Conservation (phyloP, 2,329 filamentous ascomycete species). For the Monosporascus sp. region DNA sequence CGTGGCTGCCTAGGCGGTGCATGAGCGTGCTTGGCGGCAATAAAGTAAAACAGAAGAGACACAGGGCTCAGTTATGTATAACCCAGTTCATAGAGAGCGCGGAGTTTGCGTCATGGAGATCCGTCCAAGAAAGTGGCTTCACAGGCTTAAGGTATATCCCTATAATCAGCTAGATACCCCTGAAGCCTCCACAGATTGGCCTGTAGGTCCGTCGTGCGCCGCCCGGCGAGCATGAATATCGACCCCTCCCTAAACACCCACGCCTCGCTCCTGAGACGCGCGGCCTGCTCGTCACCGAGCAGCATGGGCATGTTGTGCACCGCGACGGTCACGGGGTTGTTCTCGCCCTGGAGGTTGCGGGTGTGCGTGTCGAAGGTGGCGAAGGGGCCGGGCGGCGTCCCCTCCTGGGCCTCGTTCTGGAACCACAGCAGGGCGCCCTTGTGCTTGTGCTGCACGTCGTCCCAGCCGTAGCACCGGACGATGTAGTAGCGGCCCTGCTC, state of each 20-base stretch:
- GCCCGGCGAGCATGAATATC: constrained; percentile 39
- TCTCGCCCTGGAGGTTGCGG: constrained; percentile 22
- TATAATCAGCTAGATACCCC: constrained; percentile 40
- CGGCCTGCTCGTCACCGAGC: constrained; percentile 42
- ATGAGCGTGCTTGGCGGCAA: too few species aligned
- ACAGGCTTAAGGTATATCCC: neutral
- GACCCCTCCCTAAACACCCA: constrained; percentile 30
- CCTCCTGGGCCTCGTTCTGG: constrained; percentile 5
- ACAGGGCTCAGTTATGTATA: too few species aligned
- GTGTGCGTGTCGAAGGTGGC: constrained; percentile 36
- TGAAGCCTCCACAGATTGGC: constrained; percentile 54
- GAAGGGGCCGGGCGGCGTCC: constrained; percentile 31
- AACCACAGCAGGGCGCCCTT: constrained; percentile 45
- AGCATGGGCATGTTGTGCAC: constrained; percentile 50
- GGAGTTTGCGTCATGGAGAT: too few species aligned
- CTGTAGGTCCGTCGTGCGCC: constrained; percentile 40
- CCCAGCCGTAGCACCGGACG: constrained; percentile 38
- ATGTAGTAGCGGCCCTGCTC: constrained; percentile 32
- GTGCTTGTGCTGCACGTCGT: constrained; percentile 33
- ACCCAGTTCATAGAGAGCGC: too few species aligned
- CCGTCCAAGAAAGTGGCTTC: too few species aligned
- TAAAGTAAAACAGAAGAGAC: too few species aligned
- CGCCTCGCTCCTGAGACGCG: constrained; percentile 32
- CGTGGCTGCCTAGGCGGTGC: too few species aligned
- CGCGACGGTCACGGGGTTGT: constrained; percentile 34